Conservation (phyloP, 176 grass and related monocot species). For the Poa pratensis region DNA sequence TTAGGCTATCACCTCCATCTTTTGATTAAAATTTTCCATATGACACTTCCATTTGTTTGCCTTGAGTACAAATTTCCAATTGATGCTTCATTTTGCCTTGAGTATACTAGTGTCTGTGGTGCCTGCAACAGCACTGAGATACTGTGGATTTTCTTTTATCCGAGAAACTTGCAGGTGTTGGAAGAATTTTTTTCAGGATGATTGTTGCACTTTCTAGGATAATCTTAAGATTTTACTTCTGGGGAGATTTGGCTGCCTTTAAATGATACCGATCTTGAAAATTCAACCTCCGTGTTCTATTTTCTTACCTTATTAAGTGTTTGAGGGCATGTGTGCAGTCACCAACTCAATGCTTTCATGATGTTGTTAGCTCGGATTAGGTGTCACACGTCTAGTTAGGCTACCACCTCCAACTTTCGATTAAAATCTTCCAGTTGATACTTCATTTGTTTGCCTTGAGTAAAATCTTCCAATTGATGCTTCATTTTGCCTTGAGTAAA, state of each 20-base stretch:
- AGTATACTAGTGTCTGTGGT: neutral
- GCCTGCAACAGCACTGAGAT: neutral
- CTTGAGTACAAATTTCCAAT: neutral
- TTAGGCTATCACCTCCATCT: neutral
- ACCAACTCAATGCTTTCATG: neutral
- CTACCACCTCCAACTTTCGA: neutral
- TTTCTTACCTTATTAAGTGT: neutral
- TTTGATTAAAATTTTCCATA: neutral
- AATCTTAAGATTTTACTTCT: neutral
- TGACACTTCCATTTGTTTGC: conserved; percentile 17
- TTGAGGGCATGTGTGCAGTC: neutral
- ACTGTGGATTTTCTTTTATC: neutral
- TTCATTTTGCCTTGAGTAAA: neutral
- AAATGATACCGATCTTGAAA: too few relatives aligned
- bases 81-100: conserved; percentile 5
- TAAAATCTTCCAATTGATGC: conserved; percentile 20
- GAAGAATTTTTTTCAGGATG: neutral
- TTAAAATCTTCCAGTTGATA: conserved; percentile 24
- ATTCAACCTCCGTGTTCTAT: neutral
- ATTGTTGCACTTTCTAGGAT: neutral
- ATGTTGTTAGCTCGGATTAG: neutral
- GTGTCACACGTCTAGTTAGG: neutral
- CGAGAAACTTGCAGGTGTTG: neutral
- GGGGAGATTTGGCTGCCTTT: neutral
- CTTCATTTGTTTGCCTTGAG: conserved; percentile 22